phyloP scores from a whole-genome alignment of 164 flowering plant genomes.

The Pachysandra terminalis region DNA sequence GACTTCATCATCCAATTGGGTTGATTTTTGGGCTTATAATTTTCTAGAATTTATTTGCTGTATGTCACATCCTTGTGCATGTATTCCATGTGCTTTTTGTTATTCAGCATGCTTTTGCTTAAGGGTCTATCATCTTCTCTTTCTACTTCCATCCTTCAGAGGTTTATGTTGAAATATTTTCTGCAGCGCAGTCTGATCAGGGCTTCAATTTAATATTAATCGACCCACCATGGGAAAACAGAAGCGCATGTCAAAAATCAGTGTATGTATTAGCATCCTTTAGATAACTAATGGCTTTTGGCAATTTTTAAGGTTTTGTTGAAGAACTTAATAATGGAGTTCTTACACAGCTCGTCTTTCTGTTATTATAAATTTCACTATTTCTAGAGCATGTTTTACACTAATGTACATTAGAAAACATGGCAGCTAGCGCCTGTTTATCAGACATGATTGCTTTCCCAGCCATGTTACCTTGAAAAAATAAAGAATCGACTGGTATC shows the following conservation, averaged over 20 bases:
- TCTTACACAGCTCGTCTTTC: not conserved
- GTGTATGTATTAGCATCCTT: slow-evolving; percentile 34
- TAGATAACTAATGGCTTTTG: not conserved
- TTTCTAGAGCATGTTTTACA: not conserved
- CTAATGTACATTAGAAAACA: too few relatives aligned
- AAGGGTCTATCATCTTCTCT: not conserved
- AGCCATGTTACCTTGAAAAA: too few relatives aligned
- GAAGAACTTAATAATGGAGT: not conserved
- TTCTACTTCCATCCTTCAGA: not conserved
- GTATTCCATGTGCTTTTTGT: too few relatives aligned
- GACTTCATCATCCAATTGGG: too few relatives aligned
- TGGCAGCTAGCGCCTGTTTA: too few relatives aligned
- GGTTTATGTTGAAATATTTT: not conserved
- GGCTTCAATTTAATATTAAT: slow-evolving; percentile 84
- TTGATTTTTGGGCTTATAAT: too few relatives aligned
- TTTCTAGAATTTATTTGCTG: too few relatives aligned
- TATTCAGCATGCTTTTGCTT: too few relatives aligned
- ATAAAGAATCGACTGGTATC: too few relatives aligned
- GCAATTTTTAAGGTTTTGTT: not conserved
- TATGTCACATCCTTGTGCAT: too few relatives aligned
- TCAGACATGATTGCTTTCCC: too few relatives aligned
- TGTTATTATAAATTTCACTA: not conserved
- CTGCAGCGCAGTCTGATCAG: slow-evolving; percentile 47
- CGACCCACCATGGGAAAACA: slow-evolving; percentile 99
- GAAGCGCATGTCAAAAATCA: slow-evolving; percentile 77